These are phyloP conservation scores for Hyphodiscus sp. DNA, from an alignment of 2,329 filamentous ascomycete species.

Conservation along the genomic window DNA sequence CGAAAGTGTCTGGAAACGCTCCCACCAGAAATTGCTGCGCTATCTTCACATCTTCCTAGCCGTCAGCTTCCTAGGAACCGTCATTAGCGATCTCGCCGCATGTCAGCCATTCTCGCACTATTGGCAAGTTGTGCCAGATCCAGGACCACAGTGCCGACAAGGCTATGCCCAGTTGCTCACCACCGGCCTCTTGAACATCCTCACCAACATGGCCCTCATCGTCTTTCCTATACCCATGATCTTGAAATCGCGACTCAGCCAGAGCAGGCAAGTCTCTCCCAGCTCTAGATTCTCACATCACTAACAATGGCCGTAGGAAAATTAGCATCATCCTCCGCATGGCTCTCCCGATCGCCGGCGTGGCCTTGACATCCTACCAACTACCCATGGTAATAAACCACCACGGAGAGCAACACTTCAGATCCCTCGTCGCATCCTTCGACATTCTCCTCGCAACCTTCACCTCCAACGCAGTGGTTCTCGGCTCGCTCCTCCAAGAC, in stretches of 20 bases:
- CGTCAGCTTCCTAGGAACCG: constrained; percentile 68
- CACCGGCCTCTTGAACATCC: constrained; percentile 76
- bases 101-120: constrained; percentile 70
- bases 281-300: not conserved
- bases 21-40: constrained; percentile 63
- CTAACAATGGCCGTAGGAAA: constrained; percentile 48
- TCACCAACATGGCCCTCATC: constrained; percentile 82
- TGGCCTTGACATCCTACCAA: constrained; percentile 72
- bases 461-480: constrained; percentile 82
- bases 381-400: constrained; percentile 65
- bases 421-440: constrained; percentile 79
- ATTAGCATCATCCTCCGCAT: constrained; percentile 74
- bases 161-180: constrained; percentile 80
- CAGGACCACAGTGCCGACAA: constrained; percentile 75
- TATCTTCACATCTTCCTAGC: constrained; percentile 68
- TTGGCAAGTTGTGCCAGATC: constrained; percentile 77
- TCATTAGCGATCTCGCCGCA: constrained; percentile 74
- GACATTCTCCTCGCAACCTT: constrained; percentile 83
- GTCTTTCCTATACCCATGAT: constrained; percentile 86
- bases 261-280: constrained; percentile 36
- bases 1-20: constrained; percentile 69
- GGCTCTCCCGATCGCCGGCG: constrained; percentile 71
- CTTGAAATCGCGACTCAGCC: constrained; percentile 64
- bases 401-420: constrained; percentile 70
- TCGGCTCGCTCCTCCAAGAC: constrained; percentile 87